These are phyloP conservation scores for Alternaria hordeiaustralica DNA, from an alignment of 2,329 filamentous ascomycete genomes.

Conservation along the genomic window DNA sequence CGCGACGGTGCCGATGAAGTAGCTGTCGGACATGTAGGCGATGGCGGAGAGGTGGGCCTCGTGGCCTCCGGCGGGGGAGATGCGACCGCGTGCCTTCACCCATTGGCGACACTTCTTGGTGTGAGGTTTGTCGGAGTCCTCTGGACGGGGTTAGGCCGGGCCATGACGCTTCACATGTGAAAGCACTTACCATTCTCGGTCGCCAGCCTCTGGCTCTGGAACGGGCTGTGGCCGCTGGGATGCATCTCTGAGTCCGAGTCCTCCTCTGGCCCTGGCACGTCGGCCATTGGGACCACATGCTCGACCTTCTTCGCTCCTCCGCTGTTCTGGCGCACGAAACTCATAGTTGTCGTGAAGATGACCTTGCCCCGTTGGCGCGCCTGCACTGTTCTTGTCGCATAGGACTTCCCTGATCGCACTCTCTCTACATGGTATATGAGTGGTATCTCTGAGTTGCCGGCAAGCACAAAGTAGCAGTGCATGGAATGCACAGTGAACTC, in stretches of 20 bases:
- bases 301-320: constrained; percentile 64
- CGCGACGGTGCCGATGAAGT: constrained; percentile 89
- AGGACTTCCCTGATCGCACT: constrained; percentile 87
- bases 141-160: constrained; percentile 34
- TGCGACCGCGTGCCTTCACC: constrained; percentile 76
- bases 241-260: constrained; percentile 42
- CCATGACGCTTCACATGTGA: background rate
- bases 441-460: constrained; percentile 82
- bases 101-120: constrained; percentile 71
- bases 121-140: constrained; percentile 61
- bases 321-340: constrained; percentile 75
- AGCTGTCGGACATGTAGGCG: constrained; percentile 91
- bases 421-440: constrained; percentile 95
- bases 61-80: constrained; percentile 75
- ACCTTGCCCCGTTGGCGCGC: constrained; percentile 84
- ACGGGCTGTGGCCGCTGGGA: constrained; percentile 56
- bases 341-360: constrained; percentile 96
- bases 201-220: constrained; percentile 63
- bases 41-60: constrained; percentile 85
- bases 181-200: constrained; percentile 59
- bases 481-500: constrained; percentile 90
- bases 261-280: constrained; percentile 55
- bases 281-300: constrained; percentile 66
- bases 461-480: constrained; percentile 98
- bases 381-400: constrained; percentile 93